Conservation (phyloP, 2,329 filamentous ascomycete genomes). For the Fusarium sp. region DNA sequence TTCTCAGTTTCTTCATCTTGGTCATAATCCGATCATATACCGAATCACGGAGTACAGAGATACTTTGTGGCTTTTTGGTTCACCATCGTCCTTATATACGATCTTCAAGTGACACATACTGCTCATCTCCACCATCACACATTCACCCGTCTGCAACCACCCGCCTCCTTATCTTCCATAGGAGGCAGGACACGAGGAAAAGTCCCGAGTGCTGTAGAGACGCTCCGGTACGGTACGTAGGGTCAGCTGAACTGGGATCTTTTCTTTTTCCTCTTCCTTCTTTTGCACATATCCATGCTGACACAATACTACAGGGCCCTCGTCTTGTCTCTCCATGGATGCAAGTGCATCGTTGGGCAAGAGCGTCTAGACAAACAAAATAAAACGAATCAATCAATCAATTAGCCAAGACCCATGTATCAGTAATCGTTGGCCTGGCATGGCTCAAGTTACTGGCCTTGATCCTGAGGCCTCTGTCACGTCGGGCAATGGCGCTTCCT, state of each 20-base stretch:
- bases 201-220: conserved; percentile 25
- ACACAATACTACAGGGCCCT: conserved; percentile 16
- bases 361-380: conserved; percentile 13
- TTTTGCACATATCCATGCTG: conserved; percentile 1
- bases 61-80: conserved; percentile 5
- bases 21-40: background rate
- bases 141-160: conserved; percentile 21
- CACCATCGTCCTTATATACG: background rate
- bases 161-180: conserved; percentile 17
- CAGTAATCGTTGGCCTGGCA: conserved; percentile 39
- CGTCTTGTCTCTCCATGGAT: conserved; percentile 44
- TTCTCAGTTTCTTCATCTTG: conserved; percentile 22
- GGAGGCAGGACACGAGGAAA: conserved; percentile 21
- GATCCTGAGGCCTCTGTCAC: conserved; percentile 40
- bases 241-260: background rate
- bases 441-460: conserved; percentile 42
- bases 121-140: conserved; percentile 11
- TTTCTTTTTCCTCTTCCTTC: background rate
- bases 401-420: conserved; percentile 13
- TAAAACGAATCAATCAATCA: background rate
- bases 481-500: conserved; percentile 39
- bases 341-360: conserved; percentile 42
- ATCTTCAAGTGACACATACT: conserved; percentile 22
- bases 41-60: background rate
- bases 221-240: conserved; percentile 28